Percentiles rank a stretch among this genome's conserved stretches.
These are phyloP conservation scores for Boehmeria nivea DNA, from an alignment of 306 rosid genomes.

Conservation along the genomic window DNA sequence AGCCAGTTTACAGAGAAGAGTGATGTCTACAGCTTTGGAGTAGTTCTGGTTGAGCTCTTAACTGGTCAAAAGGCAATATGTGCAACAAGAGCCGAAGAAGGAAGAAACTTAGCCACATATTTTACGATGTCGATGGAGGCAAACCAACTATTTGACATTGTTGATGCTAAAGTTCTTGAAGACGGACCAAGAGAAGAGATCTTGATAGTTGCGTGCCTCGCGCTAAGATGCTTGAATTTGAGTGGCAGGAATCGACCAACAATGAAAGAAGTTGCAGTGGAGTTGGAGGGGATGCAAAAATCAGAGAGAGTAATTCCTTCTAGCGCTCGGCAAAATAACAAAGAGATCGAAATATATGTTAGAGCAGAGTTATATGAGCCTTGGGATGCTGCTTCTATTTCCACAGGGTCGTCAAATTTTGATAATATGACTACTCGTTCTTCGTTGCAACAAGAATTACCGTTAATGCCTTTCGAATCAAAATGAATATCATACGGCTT, in stretches of 20 bases:
- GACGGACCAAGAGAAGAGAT: slow-evolving; percentile 26
- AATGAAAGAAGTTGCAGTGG: slow-evolving; percentile 40
- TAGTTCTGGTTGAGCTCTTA: slow-evolving; percentile 17
- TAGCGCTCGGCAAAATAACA: not conserved
- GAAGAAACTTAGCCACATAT: slow-evolving; percentile 28
- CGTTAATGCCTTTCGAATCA: not conserved
- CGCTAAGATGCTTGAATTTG: slow-evolving; percentile 34
- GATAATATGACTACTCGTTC: not conserved
- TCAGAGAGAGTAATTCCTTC: slow-evolving; percentile 8
- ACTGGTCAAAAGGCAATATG: slow-evolving; percentile 15
- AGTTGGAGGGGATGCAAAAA: slow-evolving; percentile 24
- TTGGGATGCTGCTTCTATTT: not conserved
- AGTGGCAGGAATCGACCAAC: slow-evolving; percentile 43
- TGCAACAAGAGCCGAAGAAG: not conserved
- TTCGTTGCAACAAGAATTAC: not conserved
- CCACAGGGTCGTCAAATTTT: not conserved
- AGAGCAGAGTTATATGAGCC: not conserved
- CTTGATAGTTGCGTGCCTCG: slow-evolving; percentile 30
- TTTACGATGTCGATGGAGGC: slow-evolving; percentile 24
- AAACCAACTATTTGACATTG: slow-evolving; percentile 23
- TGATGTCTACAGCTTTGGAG: slow-evolving; percentile 18
- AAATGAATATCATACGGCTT: not conserved
- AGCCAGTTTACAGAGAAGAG: slow-evolving; percentile 12
- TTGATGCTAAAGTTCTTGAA: slow-evolving; percentile 28
- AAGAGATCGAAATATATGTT: not conserved